Evolutionary conservation across 2,329 filamentous ascomycete genomes (phyloP), one percentile per base, ranked within the genome.

Genomic region (Beauveria sp.): DNA sequence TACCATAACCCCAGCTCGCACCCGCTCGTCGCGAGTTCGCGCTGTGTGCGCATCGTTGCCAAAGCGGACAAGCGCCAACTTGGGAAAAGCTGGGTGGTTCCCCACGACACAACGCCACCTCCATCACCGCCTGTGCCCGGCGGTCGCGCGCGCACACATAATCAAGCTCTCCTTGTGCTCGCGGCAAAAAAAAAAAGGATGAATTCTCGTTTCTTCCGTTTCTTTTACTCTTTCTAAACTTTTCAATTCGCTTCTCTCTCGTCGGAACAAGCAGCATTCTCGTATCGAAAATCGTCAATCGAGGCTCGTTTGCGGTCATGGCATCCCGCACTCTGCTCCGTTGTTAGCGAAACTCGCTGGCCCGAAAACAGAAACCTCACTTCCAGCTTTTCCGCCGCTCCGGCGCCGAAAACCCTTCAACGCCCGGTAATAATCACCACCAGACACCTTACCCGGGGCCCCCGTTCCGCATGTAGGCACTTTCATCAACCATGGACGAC

Each of bases 61-160:
- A 24, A 47, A 47, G 28, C 30, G 14, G 20, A 48, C 9, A n/a
- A 55, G 53, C 41, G 41, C 41, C 34, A 55, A 46, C n/a, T 5
- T n/a, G 12, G 34, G 34, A 20, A 34, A n/a, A 55, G 41, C 41
- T 40, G 41, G n/a, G 41, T 28, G 12, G 6, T 37, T 44, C 40
- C 37, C 53, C 53, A 55, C 53, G 53, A 34, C 53, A 22, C 26
- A 10, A 55, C 53, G 53, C 54, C 54, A 56, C 54, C 30, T 47
- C 43, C 43, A 46, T 55, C 41, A 46, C 41, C 24, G 52, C 37
- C 52, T 40, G 20, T 34, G n/a, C 22, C 14, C 46, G 46, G 20
- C 46, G 22, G 46, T 28, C 24, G 9, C 52, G 20, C 14, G 22
- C 30, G 51, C 34, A 28, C 51, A 41, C 37, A 24, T 40, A 26